Evolutionary conservation across 768 basidiomycete species (phyloP), one percentile per base, ranked within the genome.

Genomic region (Amanita pallidorosea): DNA sequence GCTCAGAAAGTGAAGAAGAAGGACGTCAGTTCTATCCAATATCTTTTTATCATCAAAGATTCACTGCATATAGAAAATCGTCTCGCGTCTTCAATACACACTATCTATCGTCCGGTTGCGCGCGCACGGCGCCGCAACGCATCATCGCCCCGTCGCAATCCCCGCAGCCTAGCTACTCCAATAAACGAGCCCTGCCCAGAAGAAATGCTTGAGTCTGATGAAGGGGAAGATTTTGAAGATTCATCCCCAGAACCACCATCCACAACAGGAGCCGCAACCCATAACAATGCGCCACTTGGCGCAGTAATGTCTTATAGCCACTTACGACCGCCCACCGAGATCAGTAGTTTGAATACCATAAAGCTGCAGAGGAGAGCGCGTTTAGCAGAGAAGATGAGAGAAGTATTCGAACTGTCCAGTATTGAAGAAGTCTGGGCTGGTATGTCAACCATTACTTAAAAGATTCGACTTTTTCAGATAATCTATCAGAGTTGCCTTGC

Each of bases 391-490:
- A 96, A 94, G 68, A 67, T 99, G 50, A 80, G 78, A 62, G 88
- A 94, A 43, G 81, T 98, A 2, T 99, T 93, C 59, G 85, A 88
- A 34, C 61, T 97, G 35, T 72, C 79, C 15, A 83, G 78, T 38
- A 86, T 92, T 36, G 76, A 83, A 49, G 90, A 95, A 63, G 94
- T 99, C 9, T 69, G 87, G 51, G 82, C 87, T 54, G 88, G 87
- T 88, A 55, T 53, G 79, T 68, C 12, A 38, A 43, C 50, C 4
- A 45, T 48, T 33, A 18, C 45, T 23, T 41, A 35, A 9, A 22
- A 5, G 29, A 49, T 38, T 7, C 49, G 40, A 18, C 48, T 17
- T 54, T n/a, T 54, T 48, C 50, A 8, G 18, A 44, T 41, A n/a
- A 34, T 27, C 45, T 47, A 25, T 33, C 60, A 83, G 93, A 96